phyloP scores from a whole-genome alignment of 306 rosid genomes.

The Oemleria cerasiformis region DNA sequence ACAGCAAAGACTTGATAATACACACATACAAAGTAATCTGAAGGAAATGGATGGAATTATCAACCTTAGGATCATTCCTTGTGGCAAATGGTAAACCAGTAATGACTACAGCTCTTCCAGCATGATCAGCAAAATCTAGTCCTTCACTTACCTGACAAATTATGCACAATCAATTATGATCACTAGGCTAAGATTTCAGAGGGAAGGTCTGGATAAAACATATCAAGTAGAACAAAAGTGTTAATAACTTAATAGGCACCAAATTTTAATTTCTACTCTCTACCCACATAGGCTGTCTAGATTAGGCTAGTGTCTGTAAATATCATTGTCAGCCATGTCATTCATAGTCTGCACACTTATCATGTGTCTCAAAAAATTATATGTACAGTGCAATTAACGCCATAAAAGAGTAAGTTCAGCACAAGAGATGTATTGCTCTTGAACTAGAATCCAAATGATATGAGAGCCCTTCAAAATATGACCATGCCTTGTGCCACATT shows the following conservation, averaged over 20 bases:
- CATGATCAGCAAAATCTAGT: conserved; percentile 92
- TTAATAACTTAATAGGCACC: conserved; percentile 1
- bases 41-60: conserved; percentile 13
- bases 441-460: background rate
- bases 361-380: background rate
- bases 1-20: conserved; percentile 13
- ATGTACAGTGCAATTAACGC: conserved; percentile 4
- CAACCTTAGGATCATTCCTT: conserved; percentile 83
- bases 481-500: background rate
- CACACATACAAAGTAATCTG: conserved; percentile 11
- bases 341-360: background rate
- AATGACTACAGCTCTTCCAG: conserved; percentile 91
- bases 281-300: background rate
- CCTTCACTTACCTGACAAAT: conserved; percentile 90
- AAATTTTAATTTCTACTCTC: conserved; percentile 1
- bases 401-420: background rate
- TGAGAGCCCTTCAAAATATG: background rate
- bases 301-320: background rate
- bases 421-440: background rate
- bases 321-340: background rate
- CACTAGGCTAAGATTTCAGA: conserved; percentile 19
- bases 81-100: conserved; percentile 94
- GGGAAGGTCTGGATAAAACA: conserved; percentile 9
- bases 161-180: conserved; percentile 16
- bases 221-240: background rate